A percentile compares a stretch with the other conserved stretches of the same genome.
phyloP scores from a whole-genome alignment of 2,329 filamentous ascomycete species.

The Clonostachys solani region DNA sequence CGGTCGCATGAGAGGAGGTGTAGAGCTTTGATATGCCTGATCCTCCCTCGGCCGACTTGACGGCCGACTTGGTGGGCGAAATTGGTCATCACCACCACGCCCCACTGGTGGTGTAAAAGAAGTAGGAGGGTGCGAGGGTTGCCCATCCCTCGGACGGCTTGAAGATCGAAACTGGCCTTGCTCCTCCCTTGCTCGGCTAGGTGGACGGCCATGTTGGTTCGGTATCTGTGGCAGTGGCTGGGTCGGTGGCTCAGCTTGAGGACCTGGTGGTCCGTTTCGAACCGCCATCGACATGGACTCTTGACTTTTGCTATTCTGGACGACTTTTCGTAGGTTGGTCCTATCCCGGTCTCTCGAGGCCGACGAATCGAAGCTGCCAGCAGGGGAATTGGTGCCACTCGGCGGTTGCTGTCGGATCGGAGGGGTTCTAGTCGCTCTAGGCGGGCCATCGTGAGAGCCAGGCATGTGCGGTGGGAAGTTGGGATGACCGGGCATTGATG shows the following conservation, averaged over 20 bases:
- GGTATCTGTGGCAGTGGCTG: constrained; percentile 15
- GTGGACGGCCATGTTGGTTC: constrained; percentile 1
- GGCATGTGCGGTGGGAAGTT: constrained; percentile 3
- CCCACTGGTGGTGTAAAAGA: too few species aligned
- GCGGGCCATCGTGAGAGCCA: constrained; percentile 6
- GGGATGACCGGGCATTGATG: constrained; percentile 7
- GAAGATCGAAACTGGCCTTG: not conserved
- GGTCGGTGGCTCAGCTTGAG: constrained; percentile 6
- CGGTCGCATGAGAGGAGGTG: too few species aligned
- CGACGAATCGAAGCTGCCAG: constrained; percentile 46
- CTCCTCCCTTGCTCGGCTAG: not conserved
- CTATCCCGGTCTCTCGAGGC: constrained; percentile 29
- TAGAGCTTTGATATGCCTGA: not conserved
- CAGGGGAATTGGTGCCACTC: constrained; percentile 41
- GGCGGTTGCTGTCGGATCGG: constrained; percentile 22
- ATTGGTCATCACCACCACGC: too few species aligned
- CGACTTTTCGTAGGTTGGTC: constrained; percentile 40
- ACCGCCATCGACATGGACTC: constrained; percentile 42
- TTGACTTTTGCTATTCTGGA: constrained; percentile 50
- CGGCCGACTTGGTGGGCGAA: not conserved
- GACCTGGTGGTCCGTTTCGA: not conserved
- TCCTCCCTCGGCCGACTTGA: not conserved
- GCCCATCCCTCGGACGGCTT: constrained; percentile 1
- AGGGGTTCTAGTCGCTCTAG: constrained; percentile 10
- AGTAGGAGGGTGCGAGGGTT: not conserved